Base-by-base conservation (phyloP, 345 rosid genomes). In the Ricinus communis region DNA sequence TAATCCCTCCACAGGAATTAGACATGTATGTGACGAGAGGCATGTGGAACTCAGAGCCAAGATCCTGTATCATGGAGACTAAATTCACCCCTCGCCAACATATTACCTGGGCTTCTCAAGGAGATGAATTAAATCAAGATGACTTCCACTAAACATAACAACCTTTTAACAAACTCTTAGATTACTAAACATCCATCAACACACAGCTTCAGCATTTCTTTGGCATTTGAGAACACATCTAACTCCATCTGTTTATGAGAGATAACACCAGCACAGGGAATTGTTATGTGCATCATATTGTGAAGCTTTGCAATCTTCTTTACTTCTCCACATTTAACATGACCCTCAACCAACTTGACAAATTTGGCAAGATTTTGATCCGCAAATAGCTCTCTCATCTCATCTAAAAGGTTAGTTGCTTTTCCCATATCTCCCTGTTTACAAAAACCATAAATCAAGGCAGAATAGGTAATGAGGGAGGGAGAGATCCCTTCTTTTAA, bases 401-500 rank as follows among this genome's bases (percentile, higher is more conserved):
- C 80, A 80, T 72, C 75, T 65, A 82, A 67, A 64, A 72, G 81
- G 68, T 78, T 60, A 71, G 30, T 62, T 15, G 72, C 25, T 52
- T 65, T 69, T 50, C 61, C 71, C 18, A 53, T 62, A 71, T 79
- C 81, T 50, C 81, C 86, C 52, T 81, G 87, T 56, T 69, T 71
- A 66, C 43, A 68, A n/a, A 77, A 75, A 71, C 77, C 77, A 74
- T 71, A 74, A 36, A 81, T 68, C 84, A 86, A 82, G 45, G 72
- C 19, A 22, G 76, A 76, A 66, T 74, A 74, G 50, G 80, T 81
- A 64, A 74, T 28, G 8, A 69, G 40, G 19, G 84, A 76, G 71
- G 87, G 83, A 53, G 58, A 62, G 62, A 85, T 69, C 62, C 87
- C 87, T 74, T 83, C 77, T 73, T 82, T 79, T 62, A 69, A 45